Evolutionary conservation across 768 basidiomycete genomes (phyloP), one percentile per base, ranked within the genome.

Genomic region (Phaeotremella fagi): DNA sequence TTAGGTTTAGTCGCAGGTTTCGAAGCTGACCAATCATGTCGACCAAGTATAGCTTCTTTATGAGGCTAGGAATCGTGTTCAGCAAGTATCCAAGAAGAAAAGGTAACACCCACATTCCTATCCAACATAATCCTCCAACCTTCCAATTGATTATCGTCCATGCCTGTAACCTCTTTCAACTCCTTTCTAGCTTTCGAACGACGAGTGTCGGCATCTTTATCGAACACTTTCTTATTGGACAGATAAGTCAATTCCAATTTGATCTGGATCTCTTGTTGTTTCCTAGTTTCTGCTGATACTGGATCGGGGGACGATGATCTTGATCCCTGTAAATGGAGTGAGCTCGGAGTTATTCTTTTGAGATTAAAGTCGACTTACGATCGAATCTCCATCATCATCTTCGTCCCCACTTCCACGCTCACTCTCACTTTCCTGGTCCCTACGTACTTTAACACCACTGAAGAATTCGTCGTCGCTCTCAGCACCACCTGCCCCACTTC

Each of bases 111-210:
- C 64, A 94, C 91, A 65, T 92, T 85, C 61, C 85, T 77, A 52
- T 97, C 92, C 53, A 95, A 72, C 85, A 94, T 89, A 50, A 87
- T 83, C 52, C 76, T 81, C 90, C 90, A 95, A 0, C 90, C 91
- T 72, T 95, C 90, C 24, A 95, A 83, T 67, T 94, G 90, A 61
- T 86, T 86, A 64, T 95, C 83, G 9, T 71, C 61, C 77, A 58
- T 58, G 80, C 87, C 84, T 29, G 89, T 94, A 61, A 81, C 79
- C 20, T 79, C 77, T 60, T 80, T 82, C 50, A 98, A 76, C 36
- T 85, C 82, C 1, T 76, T 78, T 24, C 92, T 77, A 0, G 79
- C 78, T 64, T 85, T 85, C 55, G 85, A 80, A 54, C 86, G 77
- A 49, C 89, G 74, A 16, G 89, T 92, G 36, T 77, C 78, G 0